A percentile compares a stretch with the other conserved stretches of the same genome.
Conservation (phyloP, 1,284 basidiomycete genomes). For the Schizophyllum amplum region DNA sequence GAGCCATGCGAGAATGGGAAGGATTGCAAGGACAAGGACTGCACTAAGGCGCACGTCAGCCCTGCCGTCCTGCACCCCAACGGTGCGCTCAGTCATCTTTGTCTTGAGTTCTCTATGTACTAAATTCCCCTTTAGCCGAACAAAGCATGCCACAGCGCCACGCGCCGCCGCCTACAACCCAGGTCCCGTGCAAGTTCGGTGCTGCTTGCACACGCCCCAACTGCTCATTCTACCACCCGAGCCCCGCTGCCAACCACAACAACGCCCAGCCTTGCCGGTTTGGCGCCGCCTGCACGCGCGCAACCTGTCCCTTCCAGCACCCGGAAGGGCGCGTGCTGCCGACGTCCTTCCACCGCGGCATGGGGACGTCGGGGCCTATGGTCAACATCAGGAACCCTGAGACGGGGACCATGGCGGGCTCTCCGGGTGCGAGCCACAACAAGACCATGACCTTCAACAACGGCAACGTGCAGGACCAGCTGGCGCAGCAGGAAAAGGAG, state of each 20-base stretch:
- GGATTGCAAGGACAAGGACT: conserved; percentile 85
- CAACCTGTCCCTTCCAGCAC: conserved; percentile 69
- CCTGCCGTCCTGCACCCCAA: conserved; percentile 65
- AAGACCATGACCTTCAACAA: conserved; percentile 63
- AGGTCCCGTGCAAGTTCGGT: conserved; percentile 67
- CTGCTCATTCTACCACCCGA: conserved; percentile 65
- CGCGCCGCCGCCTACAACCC: conserved; percentile 26
- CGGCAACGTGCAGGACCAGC: conserved; percentile 41
- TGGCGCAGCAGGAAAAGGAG: conserved; percentile 52
- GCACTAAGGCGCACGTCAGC: conserved; percentile 82
- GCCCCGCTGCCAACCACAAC: conserved; percentile 23
- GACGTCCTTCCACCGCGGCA: conserved; percentile 65
- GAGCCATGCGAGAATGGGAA: conserved; percentile 83
- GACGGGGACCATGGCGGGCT: conserved; percentile 38
- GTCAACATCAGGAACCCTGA: conserved; percentile 54
- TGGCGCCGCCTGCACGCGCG: conserved; percentile 70
- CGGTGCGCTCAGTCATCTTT: conserved; percentile 30
- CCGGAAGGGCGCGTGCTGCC: conserved; percentile 74
- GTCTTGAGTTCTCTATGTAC: conserved; percentile 7
- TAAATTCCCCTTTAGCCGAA: conserved; percentile 18
- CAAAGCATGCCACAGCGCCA: conserved; percentile 26
- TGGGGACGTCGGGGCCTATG: conserved; percentile 49
- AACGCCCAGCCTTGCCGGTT: conserved; percentile 58
- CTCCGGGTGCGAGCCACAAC: conserved; percentile 51
- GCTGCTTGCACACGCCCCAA: conserved; percentile 64